Evolutionary conservation across 2,329 filamentous ascomycete species (phyloP), one percentile per base, ranked within the genome.

Genomic region (Helicocarpus griseus): DNA sequence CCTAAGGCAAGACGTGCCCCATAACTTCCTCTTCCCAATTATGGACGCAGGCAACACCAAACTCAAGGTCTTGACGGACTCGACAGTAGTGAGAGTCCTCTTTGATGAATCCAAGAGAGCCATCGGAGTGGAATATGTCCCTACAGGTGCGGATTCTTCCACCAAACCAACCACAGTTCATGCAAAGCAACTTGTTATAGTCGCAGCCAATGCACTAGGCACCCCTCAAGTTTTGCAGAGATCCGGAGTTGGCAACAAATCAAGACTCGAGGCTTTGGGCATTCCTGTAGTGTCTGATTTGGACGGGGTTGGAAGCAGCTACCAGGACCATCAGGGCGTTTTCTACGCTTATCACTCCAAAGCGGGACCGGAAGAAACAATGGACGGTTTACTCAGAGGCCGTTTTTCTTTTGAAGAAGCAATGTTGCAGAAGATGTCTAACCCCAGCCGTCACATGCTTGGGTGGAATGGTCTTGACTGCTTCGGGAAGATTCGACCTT

Each of bases 401-500:
- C 70, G 75, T 0, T 65, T 72, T 2, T 69, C 76, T 28, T 69
- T 75, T 3, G 61, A 67, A 2, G 66, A 73, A 44, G 67, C 78
- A 17, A 65, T 80, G 5, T 63, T 66, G 45, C 64, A 69, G 22
- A 75, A 75, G 11, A 22, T 35, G 8, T 28, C 48, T 8, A 71
- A 79, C 50, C 67, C 74, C 11, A 64, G 39, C 31, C 55, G 57
- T 43, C 50, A 60, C 33, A 63, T 77, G 2, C 62, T 83, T 1
- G 78, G 79, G 4, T 82, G 78, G 75, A 83, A 83, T 52, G 71
- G 64, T 0, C 71, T 79, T 54, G 81, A 83, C 53, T 66, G 77
- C n/a, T 68, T 69, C 2, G 71, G 70, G 47, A 83, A 83, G 59
- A 62, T 83, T 24, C 73, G 81, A 1, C 79, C 79, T 0, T 74